A percentile compares a stretch with the other conserved stretches of the same genome.
Conservation (phyloP, 345 rosid species). For the Acer yangbiense region DNA sequence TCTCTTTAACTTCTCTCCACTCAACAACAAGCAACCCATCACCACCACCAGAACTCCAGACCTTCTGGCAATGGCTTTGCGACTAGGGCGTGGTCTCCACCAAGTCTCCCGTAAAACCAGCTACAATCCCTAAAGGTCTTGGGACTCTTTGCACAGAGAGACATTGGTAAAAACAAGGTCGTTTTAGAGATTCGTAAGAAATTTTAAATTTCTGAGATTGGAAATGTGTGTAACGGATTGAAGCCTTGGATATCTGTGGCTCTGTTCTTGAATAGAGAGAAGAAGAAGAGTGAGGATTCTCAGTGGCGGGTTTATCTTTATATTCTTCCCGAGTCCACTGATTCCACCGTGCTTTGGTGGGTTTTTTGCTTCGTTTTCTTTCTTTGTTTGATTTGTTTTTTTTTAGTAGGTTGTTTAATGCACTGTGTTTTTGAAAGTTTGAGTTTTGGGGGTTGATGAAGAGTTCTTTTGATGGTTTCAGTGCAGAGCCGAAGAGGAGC, state of each 20-base stretch:
- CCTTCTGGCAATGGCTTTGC: conserved; percentile 86
- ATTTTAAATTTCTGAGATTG: conserved; percentile 87
- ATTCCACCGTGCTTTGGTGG: conserved; percentile 88
- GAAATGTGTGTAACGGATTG: conserved; percentile 63
- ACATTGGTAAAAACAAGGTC: conserved; percentile 77
- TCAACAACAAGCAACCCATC: conserved; percentile 26
- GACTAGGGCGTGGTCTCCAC: conserved; percentile 60
- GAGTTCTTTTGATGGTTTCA: conserved; percentile 51
- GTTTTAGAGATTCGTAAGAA: conserved; percentile 83
- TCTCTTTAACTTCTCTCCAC: conserved; percentile 30
- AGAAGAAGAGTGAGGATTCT: conserved; percentile 51
- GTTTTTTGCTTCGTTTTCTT: conserved; percentile 26
- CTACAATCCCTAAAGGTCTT: conserved; percentile 62
- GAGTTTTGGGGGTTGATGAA: conserved; percentile 38
- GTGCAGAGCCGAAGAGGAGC: conserved; percentile 98
- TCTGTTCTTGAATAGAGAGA: conserved; percentile 79
- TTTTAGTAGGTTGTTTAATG: not conserved
- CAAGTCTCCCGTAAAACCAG: conserved; percentile 63
- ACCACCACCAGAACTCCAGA: conserved; percentile 38
- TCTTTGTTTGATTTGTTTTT: not conserved
- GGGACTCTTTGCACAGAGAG: conserved; percentile 74
- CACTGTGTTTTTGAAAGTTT: not conserved
- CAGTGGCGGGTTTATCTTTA: conserved; percentile 77
- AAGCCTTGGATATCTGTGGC: conserved; percentile 94
- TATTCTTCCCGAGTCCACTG: conserved; percentile 69